phyloP scores from a whole-genome alignment of 352 stramenopile species.

The Globisporangium takayamanum region DNA sequence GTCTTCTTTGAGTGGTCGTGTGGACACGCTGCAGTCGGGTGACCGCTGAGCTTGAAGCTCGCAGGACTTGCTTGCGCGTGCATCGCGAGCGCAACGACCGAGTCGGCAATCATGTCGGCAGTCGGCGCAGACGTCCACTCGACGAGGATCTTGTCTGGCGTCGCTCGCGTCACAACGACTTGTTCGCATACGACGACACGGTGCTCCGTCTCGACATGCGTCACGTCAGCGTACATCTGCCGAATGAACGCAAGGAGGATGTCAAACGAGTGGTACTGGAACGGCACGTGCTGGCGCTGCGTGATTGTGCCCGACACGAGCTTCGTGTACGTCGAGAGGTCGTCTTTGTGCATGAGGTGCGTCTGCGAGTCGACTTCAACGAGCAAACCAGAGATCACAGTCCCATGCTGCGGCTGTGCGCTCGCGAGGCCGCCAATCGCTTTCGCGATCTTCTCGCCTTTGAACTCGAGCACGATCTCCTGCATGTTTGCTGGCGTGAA shows the following conservation, averaged over 20 bases:
- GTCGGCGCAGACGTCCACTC: slow-evolving; percentile 90
- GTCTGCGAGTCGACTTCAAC: slow-evolving; percentile 84
- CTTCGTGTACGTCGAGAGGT: slow-evolving; percentile 83
- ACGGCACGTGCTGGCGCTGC: slow-evolving; percentile 82
- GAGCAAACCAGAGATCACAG: slow-evolving; percentile 72
- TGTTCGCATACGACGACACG: slow-evolving; percentile 69
- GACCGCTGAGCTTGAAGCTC: slow-evolving; percentile 74
- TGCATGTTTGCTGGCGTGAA: slow-evolving; percentile 84
- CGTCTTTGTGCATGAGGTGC: slow-evolving; percentile 80
- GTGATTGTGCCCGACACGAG: slow-evolving; percentile 74
- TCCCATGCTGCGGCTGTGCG: slow-evolving; percentile 71
- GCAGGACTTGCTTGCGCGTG: slow-evolving; percentile 83
- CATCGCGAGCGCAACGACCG: slow-evolving; percentile 94
- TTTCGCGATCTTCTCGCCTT: slow-evolving; percentile 85
- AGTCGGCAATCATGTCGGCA: slow-evolving; percentile 95
- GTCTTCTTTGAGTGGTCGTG: slow-evolving; percentile 73
- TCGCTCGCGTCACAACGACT: slow-evolving; percentile 51
- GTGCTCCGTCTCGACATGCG: slow-evolving; percentile 43
- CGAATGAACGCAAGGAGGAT: slow-evolving; percentile 72
- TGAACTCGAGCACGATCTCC: slow-evolving; percentile 84
- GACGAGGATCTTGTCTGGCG: slow-evolving; percentile 48
- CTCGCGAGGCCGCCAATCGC: slow-evolving; percentile 69
- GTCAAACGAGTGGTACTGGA: slow-evolving; percentile 72
- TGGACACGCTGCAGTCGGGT: slow-evolving; percentile 65
- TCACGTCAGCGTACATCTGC: slow-evolving; percentile 81